Base-by-base conservation (phyloP, 2,329 filamentous ascomycete species). In the Berkeleyomyces basicola region DNA sequence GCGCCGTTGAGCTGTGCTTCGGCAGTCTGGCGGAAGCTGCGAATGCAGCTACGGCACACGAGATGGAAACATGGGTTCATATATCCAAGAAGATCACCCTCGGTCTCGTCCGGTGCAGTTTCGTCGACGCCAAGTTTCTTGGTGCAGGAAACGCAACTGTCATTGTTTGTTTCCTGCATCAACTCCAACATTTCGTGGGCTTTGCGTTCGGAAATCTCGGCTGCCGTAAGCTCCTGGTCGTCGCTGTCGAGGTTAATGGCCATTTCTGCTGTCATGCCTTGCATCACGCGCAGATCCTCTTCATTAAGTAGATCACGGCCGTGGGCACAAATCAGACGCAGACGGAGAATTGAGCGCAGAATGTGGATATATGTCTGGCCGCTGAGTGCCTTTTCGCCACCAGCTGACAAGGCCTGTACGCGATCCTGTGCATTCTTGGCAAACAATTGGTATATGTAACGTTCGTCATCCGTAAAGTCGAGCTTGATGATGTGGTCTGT, bases 281-380 rank as follows among this genome's bases (percentile, higher is more conserved):
- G 86, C 59, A 92, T 82, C 3, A 87, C 78, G 67, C 86, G 84
- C 55, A 95, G 76, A 68, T 97, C 92, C 23, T 92, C 86, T 43
- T 91, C 84, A 63, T 85, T 88, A 2, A 99, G 79, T 6, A 99
- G 80, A 65, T 97, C 92, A 67, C 87, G 87, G n/a, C 93, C 93
- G 71, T 96, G 92, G 0, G 91, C 93, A 70, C 91, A 96, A 60
- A 97, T 87, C 47, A 95, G 79, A 7, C 93, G 88, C 16, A 99
- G 81, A 39, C 92, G 86, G 67, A 95, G 80, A 69, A 99, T 96
- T 3, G 90, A 88, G 67, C 93, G 91, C 65, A 99, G 75, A 57
- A 99, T 93, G 68, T 96, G 89, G 57, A 93, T 91, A 70, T 96
- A 96, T n/a, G 88, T 87, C 67, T 86, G 89, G 49, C 91, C 92